phyloP scores from a whole-genome alignment of 164 flowering plant species.

The Warburgia ugandensis region DNA sequence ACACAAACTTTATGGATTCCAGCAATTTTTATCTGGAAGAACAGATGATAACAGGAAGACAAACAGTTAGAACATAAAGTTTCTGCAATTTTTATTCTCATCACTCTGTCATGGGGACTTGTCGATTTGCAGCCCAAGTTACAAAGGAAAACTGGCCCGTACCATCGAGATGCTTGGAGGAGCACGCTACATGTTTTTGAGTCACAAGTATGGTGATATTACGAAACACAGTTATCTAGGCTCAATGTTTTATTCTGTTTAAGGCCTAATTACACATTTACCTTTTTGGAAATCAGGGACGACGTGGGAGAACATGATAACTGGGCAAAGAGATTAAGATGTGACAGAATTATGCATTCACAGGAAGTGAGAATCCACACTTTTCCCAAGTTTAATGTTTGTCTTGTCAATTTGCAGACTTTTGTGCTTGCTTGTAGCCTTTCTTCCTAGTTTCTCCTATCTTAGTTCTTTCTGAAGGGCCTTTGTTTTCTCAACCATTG shows the following conservation, averaged over 20 bases:
- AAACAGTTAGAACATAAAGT: neutral
- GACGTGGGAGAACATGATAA: constrained; percentile 59
- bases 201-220: constrained; percentile 36
- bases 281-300: constrained; percentile 27
- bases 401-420: neutral
- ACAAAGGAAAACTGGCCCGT: constrained; percentile 33
- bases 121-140: constrained; percentile 41
- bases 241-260: neutral
- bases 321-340: constrained; percentile 42
- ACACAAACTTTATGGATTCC: too few species aligned
- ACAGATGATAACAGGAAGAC: too few species aligned
- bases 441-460: too few species aligned
- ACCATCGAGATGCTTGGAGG: constrained; percentile 52
- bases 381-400: neutral
- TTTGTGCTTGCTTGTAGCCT: neutral
- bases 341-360: constrained; percentile 42
- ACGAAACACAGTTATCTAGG: neutral
- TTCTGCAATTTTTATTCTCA: neutral
- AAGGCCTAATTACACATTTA: neutral
- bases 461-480: too few species aligned
- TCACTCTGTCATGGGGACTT: neutral
- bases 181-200: constrained; percentile 54
- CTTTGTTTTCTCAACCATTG: too few species aligned
- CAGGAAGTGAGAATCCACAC: constrained; percentile 25
- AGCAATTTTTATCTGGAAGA: too few species aligned